These are phyloP conservation scores for Pueraria montana DNA, from an alignment of 306 rosid species.

Conservation along the genomic window DNA sequence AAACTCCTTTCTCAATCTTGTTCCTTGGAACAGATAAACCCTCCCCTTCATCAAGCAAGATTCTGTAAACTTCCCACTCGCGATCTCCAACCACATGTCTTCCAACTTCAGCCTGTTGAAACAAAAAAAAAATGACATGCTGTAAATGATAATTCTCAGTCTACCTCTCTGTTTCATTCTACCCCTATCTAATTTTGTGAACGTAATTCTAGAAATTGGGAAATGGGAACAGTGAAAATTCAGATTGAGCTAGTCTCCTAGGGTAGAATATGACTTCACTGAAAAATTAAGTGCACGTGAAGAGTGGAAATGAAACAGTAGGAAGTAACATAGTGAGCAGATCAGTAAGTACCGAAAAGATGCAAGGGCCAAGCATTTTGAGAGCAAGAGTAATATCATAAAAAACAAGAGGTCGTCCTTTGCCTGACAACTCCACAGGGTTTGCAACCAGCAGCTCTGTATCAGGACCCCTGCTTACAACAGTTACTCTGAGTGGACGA, in stretches of 20 bases:
- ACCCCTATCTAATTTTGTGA: not conserved
- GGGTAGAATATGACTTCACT: conserved; percentile 14
- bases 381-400: conserved; percentile 93
- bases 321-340: conserved; percentile 26
- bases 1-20: conserved; percentile 76
- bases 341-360: conserved; percentile 80
- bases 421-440: conserved; percentile 90
- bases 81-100: conserved; percentile 79
- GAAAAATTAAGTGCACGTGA: not conserved
- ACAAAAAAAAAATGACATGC: not conserved
- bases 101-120: conserved; percentile 87
- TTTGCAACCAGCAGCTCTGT: conserved; percentile 87
- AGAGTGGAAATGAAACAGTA: conserved; percentile 23
- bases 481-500: conserved; percentile 82
- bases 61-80: conserved; percentile 92
- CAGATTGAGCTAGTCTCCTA: conserved; percentile 1
- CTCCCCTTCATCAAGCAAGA: conserved; percentile 92
- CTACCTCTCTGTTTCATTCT: not conserved
- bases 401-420: conserved; percentile 96
- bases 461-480: conserved; percentile 90
- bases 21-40: conserved; percentile 60
- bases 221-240: conserved; percentile 20
- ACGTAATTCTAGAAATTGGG: conserved; percentile 6
- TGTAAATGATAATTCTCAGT: conserved; percentile 5
- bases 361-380: conserved; percentile 73